Percentiles rank a stretch among this genome's conserved stretches.
Conservation (phyloP, 1,284 basidiomycete genomes). For the Irpex sp. region DNA sequence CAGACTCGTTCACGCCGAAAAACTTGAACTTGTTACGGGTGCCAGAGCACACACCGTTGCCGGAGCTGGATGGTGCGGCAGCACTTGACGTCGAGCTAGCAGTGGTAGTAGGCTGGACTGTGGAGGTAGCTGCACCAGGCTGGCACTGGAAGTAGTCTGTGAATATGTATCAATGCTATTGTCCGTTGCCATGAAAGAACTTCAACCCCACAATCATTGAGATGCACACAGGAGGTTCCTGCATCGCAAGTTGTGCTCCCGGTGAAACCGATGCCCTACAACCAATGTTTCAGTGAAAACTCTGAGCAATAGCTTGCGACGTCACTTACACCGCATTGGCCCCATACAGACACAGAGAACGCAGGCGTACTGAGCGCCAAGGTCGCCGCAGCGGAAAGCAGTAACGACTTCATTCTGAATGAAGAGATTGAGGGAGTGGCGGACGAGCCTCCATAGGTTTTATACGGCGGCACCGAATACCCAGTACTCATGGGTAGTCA, state of each 20-base stretch:
- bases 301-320: neutral
- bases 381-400: conserved; percentile 23
- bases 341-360: conserved; percentile 27
- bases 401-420: conserved; percentile 19
- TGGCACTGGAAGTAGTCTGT: conserved; percentile 29
- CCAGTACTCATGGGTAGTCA: neutral
- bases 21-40: conserved; percentile 53
- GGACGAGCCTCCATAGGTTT: neutral
- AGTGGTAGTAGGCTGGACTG: conserved; percentile 5
- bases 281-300: neutral
- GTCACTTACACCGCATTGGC: conserved; percentile 28
- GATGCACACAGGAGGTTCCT: conserved; percentile 20
- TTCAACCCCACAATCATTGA: conserved; percentile 23
- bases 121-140: conserved; percentile 16
- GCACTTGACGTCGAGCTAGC: conserved; percentile 6
- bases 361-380: conserved; percentile 24
- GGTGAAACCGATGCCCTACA: conserved; percentile 23
- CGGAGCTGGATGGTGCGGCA: conserved; percentile 4
- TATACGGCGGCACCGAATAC: neutral
- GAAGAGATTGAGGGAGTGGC: neutral
- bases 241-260: conserved; percentile 28
- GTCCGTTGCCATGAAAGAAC: neutral
- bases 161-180: neutral
- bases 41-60: conserved; percentile 29
- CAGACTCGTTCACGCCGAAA: conserved; percentile 62